Percentiles rank a stretch among this genome's conserved stretches.
Conservation (phyloP, 1,284 basidiomycete species). For the Schizophyllum commune region DNA sequence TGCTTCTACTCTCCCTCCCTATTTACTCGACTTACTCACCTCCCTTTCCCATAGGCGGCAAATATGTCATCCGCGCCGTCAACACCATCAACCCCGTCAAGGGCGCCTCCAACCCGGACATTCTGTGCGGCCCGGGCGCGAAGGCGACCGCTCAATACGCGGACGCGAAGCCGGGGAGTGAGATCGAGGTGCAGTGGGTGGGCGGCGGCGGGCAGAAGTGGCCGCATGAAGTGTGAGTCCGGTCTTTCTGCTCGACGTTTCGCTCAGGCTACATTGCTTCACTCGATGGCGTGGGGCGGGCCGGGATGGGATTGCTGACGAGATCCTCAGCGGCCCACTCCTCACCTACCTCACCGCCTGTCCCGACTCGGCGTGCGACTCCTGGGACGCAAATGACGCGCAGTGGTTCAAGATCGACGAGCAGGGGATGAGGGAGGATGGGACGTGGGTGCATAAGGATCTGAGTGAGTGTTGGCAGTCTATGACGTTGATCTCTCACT, state of each 20-base stretch:
- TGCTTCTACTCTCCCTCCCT: too few relatives aligned
- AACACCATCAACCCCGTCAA: slow-evolving; percentile 51
- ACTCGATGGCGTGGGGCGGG: slow-evolving; percentile 26
- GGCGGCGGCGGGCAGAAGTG: not conserved
- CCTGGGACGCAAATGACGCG: slow-evolving; percentile 38
- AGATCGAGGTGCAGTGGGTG: not conserved
- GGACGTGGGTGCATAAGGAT: slow-evolving; percentile 5
- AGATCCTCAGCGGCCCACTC: slow-evolving; percentile 32
- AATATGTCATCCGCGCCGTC: slow-evolving; percentile 44
- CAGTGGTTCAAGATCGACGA: slow-evolving; percentile 46
- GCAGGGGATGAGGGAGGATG: slow-evolving; percentile 7
- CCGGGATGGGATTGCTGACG: not conserved
- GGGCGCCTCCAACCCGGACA: slow-evolving; percentile 44
- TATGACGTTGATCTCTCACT: too few relatives aligned
- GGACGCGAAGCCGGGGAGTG: not conserved
- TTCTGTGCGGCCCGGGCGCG: slow-evolving; percentile 49
- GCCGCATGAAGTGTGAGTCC: not conserved
- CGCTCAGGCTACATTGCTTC: too few relatives aligned
- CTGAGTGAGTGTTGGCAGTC: too few relatives aligned
- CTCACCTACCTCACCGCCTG: slow-evolving; percentile 53
- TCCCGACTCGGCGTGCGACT: slow-evolving; percentile 37
- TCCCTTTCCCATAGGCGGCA: too few relatives aligned
- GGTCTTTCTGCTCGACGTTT: not conserved
- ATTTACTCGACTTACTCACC: too few relatives aligned
- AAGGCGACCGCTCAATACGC: not conserved